Conservation (phyloP, 345 rosid genomes). For the Sonneratia caseolaris region DNA sequence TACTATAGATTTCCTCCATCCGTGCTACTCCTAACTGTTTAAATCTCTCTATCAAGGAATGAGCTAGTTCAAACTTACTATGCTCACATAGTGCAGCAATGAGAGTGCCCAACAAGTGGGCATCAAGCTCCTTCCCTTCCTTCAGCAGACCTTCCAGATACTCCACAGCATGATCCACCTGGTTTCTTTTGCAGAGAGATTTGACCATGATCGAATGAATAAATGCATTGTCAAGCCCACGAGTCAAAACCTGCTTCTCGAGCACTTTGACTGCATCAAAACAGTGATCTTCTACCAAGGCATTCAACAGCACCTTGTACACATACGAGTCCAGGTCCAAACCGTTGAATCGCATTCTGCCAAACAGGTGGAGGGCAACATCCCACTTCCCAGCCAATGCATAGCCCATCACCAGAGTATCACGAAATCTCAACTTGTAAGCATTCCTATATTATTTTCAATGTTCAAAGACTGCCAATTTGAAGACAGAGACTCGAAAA, state of each 20-base stretch:
- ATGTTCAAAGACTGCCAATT: neutral
- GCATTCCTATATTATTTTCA: constrained; percentile 3
- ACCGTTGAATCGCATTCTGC: constrained; percentile 65
- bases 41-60: constrained; percentile 45
- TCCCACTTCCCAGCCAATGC: constrained; percentile 63
- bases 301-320: constrained; percentile 60
- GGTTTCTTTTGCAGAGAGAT: constrained; percentile 45
- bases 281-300: constrained; percentile 55
- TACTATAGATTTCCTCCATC: constrained; percentile 44
- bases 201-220: constrained; percentile 54
- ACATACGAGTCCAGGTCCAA: constrained; percentile 54
- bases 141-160: constrained; percentile 34
- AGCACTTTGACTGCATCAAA: constrained; percentile 40
- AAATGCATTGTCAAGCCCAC: constrained; percentile 36
- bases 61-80: constrained; percentile 36
- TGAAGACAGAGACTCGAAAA: neutral
- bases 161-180: constrained; percentile 44
- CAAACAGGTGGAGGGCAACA: constrained; percentile 62
- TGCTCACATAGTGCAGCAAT: constrained; percentile 43
- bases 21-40: constrained; percentile 23
- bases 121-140: constrained; percentile 15
- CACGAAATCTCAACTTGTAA: constrained; percentile 25
- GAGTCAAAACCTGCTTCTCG: constrained; percentile 37
- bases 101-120: constrained; percentile 26
- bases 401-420: constrained; percentile 63